Evolutionary conservation across 352 stramenopile species (phyloP).

Genomic region (Pythium diclinum): DNA sequence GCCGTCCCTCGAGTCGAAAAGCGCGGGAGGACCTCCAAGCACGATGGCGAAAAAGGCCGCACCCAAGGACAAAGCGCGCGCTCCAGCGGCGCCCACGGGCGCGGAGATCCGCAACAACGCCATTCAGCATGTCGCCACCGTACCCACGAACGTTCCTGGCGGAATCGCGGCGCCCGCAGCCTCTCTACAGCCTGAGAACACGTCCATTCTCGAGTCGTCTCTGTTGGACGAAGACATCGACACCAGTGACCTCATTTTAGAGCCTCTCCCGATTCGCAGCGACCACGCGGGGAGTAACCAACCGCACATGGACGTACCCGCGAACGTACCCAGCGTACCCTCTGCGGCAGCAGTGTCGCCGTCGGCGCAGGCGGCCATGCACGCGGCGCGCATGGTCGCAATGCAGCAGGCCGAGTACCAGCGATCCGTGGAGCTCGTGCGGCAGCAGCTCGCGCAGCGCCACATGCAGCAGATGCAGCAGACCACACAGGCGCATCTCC

Average conservation of each 20-base stretch:
- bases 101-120: conserved; percentile 4
- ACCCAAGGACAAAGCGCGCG: conserved; percentile 16
- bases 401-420: conserved; percentile 43
- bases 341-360: background rate
- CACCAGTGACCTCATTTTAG: background rate
- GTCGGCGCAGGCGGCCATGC: conserved; percentile 4
- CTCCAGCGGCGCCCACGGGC: background rate
- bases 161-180: conserved; percentile 1
- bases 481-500: conserved; percentile 24
- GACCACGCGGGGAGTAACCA: background rate
- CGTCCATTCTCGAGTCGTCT: background rate
- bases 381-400: conserved; percentile 31
- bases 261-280: background rate
- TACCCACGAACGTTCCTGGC: background rate
- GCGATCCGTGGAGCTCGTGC: conserved; percentile 31
- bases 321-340: background rate
- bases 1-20: conserved; percentile 2
- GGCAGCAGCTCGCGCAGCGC: conserved; percentile 41
- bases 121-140: background rate
- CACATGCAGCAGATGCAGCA: conserved; percentile 32
- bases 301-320: background rate
- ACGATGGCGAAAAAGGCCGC: conserved; percentile 22
- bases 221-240: background rate
- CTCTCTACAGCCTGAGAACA: conserved; percentile 1
- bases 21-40: background rate